phyloP scores from a whole-genome alignment of 2,329 filamentous ascomycete genomes.

The Fusarium clavum region DNA sequence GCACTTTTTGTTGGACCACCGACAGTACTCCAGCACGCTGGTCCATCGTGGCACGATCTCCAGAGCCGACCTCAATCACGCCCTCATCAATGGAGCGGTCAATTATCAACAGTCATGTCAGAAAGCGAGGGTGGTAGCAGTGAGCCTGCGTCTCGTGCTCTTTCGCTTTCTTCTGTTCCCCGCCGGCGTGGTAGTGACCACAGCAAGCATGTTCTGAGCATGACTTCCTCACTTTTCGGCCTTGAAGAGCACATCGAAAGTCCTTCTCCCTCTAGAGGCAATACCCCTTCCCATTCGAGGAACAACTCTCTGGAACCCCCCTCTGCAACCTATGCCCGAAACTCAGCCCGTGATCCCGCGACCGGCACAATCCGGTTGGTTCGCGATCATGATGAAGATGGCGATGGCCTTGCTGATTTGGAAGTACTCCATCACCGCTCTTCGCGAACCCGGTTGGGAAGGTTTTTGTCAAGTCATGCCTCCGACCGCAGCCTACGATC shows the following conservation, averaged over 20 bases:
- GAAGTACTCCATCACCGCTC: slow-evolving; percentile 63
- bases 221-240: slow-evolving; percentile 64
- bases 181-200: slow-evolving; percentile 64
- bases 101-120: slow-evolving; percentile 72
- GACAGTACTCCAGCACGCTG: slow-evolving; percentile 44
- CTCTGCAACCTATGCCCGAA: slow-evolving; percentile 57
- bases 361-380: slow-evolving; percentile 59
- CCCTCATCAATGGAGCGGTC: slow-evolving; percentile 72
- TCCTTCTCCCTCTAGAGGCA: slow-evolving; percentile 55
- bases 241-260: slow-evolving; percentile 55
- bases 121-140: slow-evolving; percentile 69
- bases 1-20: slow-evolving; percentile 49
- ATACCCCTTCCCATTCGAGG: slow-evolving; percentile 54
- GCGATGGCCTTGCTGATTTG: slow-evolving; percentile 72
- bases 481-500: slow-evolving; percentile 67
- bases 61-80: slow-evolving; percentile 42
- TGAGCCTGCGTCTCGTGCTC: slow-evolving; percentile 61
- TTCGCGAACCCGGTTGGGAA: slow-evolving; percentile 65
- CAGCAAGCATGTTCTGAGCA: slow-evolving; percentile 67
- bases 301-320: slow-evolving; percentile 64
- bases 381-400: slow-evolving; percentile 71
- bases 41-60: slow-evolving; percentile 41
- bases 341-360: slow-evolving; percentile 49
- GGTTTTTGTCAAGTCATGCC: slow-evolving; percentile 61
- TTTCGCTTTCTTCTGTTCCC: slow-evolving; percentile 57